phyloP scores from a whole-genome alignment of 768 basidiomycete species.

The Trametes gibbosa region DNA sequence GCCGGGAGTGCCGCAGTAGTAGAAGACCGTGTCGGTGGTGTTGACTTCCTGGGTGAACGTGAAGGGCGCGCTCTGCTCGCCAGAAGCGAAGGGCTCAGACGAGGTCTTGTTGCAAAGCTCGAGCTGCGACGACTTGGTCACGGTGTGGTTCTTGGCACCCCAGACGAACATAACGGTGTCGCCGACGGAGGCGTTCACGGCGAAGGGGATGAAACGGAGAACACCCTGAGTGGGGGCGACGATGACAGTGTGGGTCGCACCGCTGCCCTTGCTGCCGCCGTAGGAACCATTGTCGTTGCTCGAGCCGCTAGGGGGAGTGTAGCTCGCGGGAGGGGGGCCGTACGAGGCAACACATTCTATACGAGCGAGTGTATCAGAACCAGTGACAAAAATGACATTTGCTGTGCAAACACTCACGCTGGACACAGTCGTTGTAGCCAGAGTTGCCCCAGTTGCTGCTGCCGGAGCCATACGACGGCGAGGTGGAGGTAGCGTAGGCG shows the following conservation, averaged over 20 bases:
- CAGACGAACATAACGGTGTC: constrained; percentile 77
- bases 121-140: constrained; percentile 72
- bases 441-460: constrained; percentile 52
- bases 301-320: constrained; percentile 26
- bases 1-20: constrained; percentile 65
- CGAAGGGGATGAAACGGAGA: constrained; percentile 73
- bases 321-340: constrained; percentile 37
- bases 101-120: constrained; percentile 70
- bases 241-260: constrained; percentile 68
- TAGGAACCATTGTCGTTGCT: neutral
- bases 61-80: constrained; percentile 60
- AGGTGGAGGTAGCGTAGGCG: constrained; percentile 12
- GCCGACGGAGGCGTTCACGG: constrained; percentile 70
- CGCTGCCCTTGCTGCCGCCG: constrained; percentile 31
- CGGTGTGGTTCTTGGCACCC: constrained; percentile 78
- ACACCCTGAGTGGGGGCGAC: constrained; percentile 78
- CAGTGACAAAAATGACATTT: neutral
- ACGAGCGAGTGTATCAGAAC: neutral
- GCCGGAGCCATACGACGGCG: constrained; percentile 58
- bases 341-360: constrained; percentile 68
- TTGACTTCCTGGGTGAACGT: constrained; percentile 72
- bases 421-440: constrained; percentile 66
- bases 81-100: constrained; percentile 60
- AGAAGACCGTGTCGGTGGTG: constrained; percentile 69
- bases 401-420: constrained; percentile 45